Base-by-base conservation (phyloP, 192 early-diverging fungal genomes). In the Coemansia sp. region DNA sequence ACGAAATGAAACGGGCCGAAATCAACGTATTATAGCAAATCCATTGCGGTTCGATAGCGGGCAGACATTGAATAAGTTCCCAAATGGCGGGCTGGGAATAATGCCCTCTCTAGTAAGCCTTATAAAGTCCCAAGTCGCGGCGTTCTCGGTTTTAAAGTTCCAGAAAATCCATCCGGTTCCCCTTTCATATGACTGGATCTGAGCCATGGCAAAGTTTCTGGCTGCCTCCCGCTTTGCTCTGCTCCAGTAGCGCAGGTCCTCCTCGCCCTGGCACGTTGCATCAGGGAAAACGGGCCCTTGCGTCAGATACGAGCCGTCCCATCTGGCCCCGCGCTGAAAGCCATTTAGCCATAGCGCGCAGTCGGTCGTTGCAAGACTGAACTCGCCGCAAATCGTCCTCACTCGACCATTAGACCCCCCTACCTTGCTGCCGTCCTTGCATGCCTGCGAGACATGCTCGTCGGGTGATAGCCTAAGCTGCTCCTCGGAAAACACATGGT, bases 341-440 rank as follows among this genome's bases (percentile, higher is more conserved):
- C 89, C 89, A 61, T 89, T 91, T 29, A 90, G 65, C 76, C 84
- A 89, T 8, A 82, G 83, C 5, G 86, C 84, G 61, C 89, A 91
- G 60, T 91, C 88, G 24, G 85, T 87, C 27, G 83, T 86, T 16
- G 88, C 88, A 18, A 86, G 58, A n/a, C 87, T 87, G 48, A 85
- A 91, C 55, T 91, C 89, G 30, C 89, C 89, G 2, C 86, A 86
- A 64, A 91, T 87, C 0, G 86, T 87, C 3, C 66, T 65, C 1
- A 64, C 68, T 20, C 66, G 65, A 9, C 27, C 19, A 29, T 71
- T 78, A 22, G 80, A 83, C 14, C 61, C 22, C 19, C 39, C 58
- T 22, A 86, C 61, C n/a, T 56, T 50, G n/a, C 52, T 51, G 16
- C 73, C 73, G 19, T 76, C 64, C 4, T 19, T 9, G 48, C 71